Conservation (phyloP, 1,284 basidiomycete species). For the Melanopsichium pennsylvanicum region DNA sequence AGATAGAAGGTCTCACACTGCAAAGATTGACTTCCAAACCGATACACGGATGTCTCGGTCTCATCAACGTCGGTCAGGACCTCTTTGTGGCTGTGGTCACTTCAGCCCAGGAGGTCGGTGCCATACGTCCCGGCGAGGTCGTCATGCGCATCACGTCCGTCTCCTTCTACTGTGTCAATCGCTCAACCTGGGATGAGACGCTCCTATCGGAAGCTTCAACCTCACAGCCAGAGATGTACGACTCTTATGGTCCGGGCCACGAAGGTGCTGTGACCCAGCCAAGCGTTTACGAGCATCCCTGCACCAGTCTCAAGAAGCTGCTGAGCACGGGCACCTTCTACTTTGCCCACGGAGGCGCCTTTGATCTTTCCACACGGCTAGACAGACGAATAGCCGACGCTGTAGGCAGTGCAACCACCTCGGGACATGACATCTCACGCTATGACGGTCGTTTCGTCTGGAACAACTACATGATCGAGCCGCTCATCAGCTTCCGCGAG, state of each 20-base stretch:
- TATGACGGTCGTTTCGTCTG: conserved; percentile 71
- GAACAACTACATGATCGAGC: conserved; percentile 83
- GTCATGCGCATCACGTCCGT: conserved; percentile 53
- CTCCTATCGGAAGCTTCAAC: conserved; percentile 26
- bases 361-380: conserved; percentile 74
- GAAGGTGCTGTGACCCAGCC: conserved; percentile 37
- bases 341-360: conserved; percentile 80
- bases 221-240: conserved; percentile 38
- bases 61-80: conserved; percentile 60
- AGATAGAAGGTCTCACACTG: conserved; percentile 20
- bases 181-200: conserved; percentile 53
- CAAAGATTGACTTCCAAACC: conserved; percentile 32
- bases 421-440: conserved; percentile 25
- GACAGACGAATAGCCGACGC: conserved; percentile 67
- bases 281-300: conserved; percentile 81
- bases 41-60: conserved; percentile 52
- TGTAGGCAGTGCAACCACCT: conserved; percentile 30
- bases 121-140: conserved; percentile 40
- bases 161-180: conserved; percentile 60
- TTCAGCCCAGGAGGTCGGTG: conserved; percentile 43
- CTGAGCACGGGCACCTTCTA: conserved; percentile 92
- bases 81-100: conserved; percentile 58
- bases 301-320: conserved; percentile 86
- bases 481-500: conserved; percentile 81
- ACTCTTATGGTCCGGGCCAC: conserved; percentile 25